These are phyloP conservation scores for Solidago caesia DNA, from an alignment of 129 eudicot genomes.

Conservation along the genomic window DNA sequence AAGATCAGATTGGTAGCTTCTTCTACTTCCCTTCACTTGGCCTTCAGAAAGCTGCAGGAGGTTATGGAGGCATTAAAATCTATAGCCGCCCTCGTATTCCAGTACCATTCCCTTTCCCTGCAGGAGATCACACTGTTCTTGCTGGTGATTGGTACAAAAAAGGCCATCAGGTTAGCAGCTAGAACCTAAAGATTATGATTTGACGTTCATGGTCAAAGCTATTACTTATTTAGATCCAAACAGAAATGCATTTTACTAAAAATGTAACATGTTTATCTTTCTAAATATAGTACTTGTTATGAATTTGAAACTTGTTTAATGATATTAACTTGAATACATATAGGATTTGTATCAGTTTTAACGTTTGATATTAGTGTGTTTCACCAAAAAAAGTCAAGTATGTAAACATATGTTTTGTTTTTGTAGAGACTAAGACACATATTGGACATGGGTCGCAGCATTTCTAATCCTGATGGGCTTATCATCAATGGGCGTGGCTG, in stretches of 20 bases:
- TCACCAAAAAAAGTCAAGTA: neutral
- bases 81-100: constrained; percentile 91
- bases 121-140: constrained; percentile 80
- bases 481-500: constrained; percentile 92
- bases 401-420: neutral
- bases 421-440: constrained; percentile 63
- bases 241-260: neutral
- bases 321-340: neutral
- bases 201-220: constrained; percentile 7
- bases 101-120: constrained; percentile 91
- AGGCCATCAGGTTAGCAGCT: constrained; percentile 77
- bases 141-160: constrained; percentile 95
- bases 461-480: constrained; percentile 87
- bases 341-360: neutral
- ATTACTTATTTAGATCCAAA: neutral
- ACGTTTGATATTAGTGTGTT: neutral
- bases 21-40: constrained; percentile 90
- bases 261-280: neutral
- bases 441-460: constrained; percentile 69
- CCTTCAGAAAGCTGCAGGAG: constrained; percentile 94
- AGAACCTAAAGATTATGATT: neutral
- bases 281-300: neutral
- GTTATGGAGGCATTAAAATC: constrained; percentile 74
- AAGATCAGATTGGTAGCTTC: constrained; percentile 91
- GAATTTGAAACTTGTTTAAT: neutral